Conservation (phyloP, 108 stramenopile genomes). For the Nannochloropsis salina region DNA sequence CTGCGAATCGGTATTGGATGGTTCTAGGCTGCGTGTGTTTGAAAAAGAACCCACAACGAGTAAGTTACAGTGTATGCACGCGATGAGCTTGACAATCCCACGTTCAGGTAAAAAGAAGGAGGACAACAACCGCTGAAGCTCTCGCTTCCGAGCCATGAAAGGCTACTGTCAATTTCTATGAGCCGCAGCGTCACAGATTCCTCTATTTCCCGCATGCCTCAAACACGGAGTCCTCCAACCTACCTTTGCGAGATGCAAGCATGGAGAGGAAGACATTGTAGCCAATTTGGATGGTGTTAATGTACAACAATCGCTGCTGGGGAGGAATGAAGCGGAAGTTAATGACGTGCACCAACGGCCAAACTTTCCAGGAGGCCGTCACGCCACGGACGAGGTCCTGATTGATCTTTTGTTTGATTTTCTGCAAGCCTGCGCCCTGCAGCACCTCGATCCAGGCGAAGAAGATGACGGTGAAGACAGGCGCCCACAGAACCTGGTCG, state of each 20-base stretch:
- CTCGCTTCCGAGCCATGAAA: too few relatives aligned
- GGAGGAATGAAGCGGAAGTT: constrained; percentile 92
- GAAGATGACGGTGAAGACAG: constrained; percentile 87
- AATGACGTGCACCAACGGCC: constrained; percentile 75
- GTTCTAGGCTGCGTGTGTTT: too few relatives aligned
- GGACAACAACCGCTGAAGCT: too few relatives aligned
- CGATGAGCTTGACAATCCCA: too few relatives aligned
- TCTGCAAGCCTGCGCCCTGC: constrained; percentile 64
- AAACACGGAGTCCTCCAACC: neutral
- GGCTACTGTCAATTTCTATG: too few relatives aligned
- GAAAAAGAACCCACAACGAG: too few relatives aligned
- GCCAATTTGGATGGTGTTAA: constrained; percentile 73
- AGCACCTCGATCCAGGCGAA: constrained; percentile 79
- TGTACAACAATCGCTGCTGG: constrained; percentile 83
- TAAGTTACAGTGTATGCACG: too few relatives aligned
- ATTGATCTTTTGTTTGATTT: constrained; percentile 71
- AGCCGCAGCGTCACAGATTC: too few relatives aligned
- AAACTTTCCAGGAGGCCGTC: constrained; percentile 61
- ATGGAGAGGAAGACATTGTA: constrained; percentile 52
- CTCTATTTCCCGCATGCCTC: too few relatives aligned
- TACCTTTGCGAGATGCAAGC: constrained; percentile 20
- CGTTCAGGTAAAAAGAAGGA: too few relatives aligned
- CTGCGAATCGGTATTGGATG: too few relatives aligned
- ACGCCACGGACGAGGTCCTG: constrained; percentile 70
- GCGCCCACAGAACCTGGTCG: constrained; percentile 73